phyloP scores from a whole-genome alignment of 176 grass and related monocot species.

The Secale cereale region DNA sequence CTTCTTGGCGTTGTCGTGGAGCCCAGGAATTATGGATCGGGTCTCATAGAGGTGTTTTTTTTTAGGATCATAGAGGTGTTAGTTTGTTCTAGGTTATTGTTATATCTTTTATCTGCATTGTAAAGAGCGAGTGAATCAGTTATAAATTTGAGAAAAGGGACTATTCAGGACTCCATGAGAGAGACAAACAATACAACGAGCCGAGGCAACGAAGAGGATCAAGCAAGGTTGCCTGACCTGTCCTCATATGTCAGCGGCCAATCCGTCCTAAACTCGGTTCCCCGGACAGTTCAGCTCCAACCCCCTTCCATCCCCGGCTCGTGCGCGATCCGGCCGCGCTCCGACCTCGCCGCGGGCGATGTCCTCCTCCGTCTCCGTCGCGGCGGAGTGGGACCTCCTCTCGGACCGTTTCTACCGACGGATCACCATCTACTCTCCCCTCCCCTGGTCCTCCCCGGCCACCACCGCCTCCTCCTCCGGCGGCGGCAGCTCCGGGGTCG shows the following conservation, averaged over 20 bases:
- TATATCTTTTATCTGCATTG: too few species aligned
- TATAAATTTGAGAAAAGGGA: too few species aligned
- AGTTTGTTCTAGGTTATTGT: too few species aligned
- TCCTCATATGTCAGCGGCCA: background rate
- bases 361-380: conserved; percentile 81
- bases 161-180: too few species aligned
- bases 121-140: too few species aligned
- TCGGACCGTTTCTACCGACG: conserved; percentile 85
- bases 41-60: too few species aligned
- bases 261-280: background rate
- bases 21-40: too few species aligned
- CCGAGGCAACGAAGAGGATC: too few species aligned
- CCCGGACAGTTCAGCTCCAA: background rate
- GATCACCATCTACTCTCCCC: conserved; percentile 45
- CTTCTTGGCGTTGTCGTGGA: too few species aligned
- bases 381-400: conserved; percentile 96
- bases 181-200: too few species aligned
- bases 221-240: background rate
- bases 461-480: conserved; percentile 37
- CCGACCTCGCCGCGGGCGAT: conserved; percentile 35
- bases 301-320: background rate
- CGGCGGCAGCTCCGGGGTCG: conserved; percentile 31
- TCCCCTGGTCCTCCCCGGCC: conserved; percentile 44
- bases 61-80: too few species aligned
- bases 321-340: conserved; percentile 29